These are phyloP conservation scores for Aspergillus vadensis DNA, from an alignment of 2,329 filamentous ascomycete genomes.

Conservation along the genomic window DNA sequence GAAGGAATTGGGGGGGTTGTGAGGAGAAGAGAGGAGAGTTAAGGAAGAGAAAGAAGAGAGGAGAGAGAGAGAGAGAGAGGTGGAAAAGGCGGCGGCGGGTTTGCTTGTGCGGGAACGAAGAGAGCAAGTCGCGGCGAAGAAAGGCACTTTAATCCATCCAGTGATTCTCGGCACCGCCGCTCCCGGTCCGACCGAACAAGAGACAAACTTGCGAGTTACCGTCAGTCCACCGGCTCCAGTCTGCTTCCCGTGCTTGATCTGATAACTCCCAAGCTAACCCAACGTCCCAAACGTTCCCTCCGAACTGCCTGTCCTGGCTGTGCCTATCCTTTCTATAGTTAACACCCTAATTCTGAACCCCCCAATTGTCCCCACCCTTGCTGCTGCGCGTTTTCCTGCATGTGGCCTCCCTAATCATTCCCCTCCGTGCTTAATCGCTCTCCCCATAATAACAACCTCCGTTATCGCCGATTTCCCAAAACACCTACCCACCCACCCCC, in stretches of 20 bases:
- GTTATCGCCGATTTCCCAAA: slow-evolving; percentile 3
- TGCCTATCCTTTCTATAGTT: not conserved
- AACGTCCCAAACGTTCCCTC: not conserved
- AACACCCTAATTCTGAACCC: slow-evolving; percentile 1
- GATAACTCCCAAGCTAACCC: slow-evolving; percentile 17
- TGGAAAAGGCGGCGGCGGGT: slow-evolving; percentile 22
- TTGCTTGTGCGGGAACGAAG: slow-evolving; percentile 22
- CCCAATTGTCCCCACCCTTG: slow-evolving; percentile 10
- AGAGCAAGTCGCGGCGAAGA: not conserved
- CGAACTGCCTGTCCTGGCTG: slow-evolving; percentile 1
- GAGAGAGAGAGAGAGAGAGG: slow-evolving; percentile 21
- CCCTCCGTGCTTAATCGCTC: slow-evolving; percentile 10
- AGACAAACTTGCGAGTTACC: not conserved
- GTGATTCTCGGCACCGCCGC: slow-evolving; percentile 22
- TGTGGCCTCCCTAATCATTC: slow-evolving; percentile 7
- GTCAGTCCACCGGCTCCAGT: slow-evolving; percentile 1
- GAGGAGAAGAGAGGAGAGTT: slow-evolving; percentile 22
- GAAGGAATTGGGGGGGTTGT: slow-evolving; percentile 19
- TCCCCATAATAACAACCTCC: not conserved
- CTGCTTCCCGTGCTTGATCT: slow-evolving; percentile 16
- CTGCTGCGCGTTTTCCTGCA: slow-evolving; percentile 19
- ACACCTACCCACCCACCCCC: not conserved
- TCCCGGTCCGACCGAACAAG: slow-evolving; percentile 23
- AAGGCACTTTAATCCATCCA: not conserved
- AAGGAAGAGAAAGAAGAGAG: slow-evolving; percentile 24